phyloP scores from a whole-genome alignment of 352 stramenopile species.

The Aphanomyces euteiches region DNA sequence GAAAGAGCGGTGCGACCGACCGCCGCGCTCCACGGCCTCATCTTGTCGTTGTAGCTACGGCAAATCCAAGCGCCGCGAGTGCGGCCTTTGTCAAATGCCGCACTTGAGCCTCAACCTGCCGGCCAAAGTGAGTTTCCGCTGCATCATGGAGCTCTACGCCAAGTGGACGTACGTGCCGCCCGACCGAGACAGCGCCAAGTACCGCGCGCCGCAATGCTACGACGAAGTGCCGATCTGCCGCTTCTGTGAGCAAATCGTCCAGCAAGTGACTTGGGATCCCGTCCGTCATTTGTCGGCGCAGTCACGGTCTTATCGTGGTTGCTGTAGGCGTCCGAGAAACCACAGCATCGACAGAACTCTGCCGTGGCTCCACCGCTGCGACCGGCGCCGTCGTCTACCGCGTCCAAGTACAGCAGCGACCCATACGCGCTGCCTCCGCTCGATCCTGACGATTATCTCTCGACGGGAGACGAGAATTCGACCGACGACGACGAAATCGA shows the following conservation, averaged over 20 bases:
- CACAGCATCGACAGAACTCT: not conserved
- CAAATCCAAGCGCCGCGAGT: constrained; percentile 56
- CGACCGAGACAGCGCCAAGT: constrained; percentile 48
- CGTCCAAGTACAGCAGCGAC: constrained; percentile 43
- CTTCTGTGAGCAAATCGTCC: constrained; percentile 71
- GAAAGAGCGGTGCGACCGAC: constrained; percentile 34
- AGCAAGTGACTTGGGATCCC: constrained; percentile 36
- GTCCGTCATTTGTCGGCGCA: not conserved
- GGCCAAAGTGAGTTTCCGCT: constrained; percentile 69
- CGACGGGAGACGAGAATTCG: not conserved
- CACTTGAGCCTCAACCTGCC: constrained; percentile 60
- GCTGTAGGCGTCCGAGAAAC: not conserved
- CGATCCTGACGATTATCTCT: constrained; percentile 42
- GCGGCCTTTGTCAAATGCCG: constrained; percentile 54
- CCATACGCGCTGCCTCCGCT: constrained; percentile 64
- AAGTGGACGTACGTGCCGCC: constrained; percentile 53
- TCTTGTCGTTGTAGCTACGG: constrained; percentile 37
- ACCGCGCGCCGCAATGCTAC: constrained; percentile 62
- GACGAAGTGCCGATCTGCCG: constrained; percentile 65
- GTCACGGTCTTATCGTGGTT: not conserved
- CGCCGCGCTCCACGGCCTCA: constrained; percentile 46
- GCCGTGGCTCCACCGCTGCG: not conserved
- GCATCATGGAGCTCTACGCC: constrained; percentile 69
- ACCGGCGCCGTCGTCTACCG: not conserved
- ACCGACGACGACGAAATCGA: not conserved